These are phyloP conservation scores for Coniella vitis DNA, from an alignment of 2,329 filamentous ascomycete species.

Conservation along the genomic window DNA sequence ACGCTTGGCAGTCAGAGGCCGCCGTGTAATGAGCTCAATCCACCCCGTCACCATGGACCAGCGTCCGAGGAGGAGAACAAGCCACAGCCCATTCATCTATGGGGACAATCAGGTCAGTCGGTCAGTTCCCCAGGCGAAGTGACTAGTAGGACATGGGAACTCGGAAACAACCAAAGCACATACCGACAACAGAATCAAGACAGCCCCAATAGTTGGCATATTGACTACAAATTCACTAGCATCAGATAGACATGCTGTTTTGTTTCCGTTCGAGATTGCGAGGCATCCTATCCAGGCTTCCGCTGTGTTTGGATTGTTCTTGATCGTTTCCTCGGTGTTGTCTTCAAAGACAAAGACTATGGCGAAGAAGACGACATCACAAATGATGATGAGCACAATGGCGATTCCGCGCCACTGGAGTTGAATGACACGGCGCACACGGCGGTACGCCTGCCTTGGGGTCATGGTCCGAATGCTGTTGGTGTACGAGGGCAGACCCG, in stretches of 20 bases:
- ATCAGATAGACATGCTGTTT: constrained; percentile 56
- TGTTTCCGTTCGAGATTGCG: constrained; percentile 48
- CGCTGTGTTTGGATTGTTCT: constrained; percentile 47
- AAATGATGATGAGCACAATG: constrained; percentile 82
- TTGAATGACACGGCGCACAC: constrained; percentile 77
- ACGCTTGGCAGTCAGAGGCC: constrained; percentile 48
- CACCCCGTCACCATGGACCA: constrained; percentile 83
- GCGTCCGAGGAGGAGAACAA: constrained; percentile 72
- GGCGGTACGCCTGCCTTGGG: constrained; percentile 79
- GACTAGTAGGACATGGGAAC: background rate
- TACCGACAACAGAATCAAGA: constrained; percentile 76
- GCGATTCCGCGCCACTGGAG: constrained; percentile 92
- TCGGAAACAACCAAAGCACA: constrained; percentile 29
- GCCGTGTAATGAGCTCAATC: constrained; percentile 54
- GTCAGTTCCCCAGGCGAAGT: constrained; percentile 1
- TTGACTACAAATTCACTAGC: constrained; percentile 61
- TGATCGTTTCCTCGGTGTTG: constrained; percentile 56
- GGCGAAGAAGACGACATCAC: constrained; percentile 90
- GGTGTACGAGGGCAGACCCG: constrained; percentile 66
- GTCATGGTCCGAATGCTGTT: constrained; percentile 71
- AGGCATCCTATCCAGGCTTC: constrained; percentile 68
- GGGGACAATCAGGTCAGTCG: too few species aligned
- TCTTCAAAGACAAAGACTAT: constrained; percentile 86
- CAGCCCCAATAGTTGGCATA: constrained; percentile 70
- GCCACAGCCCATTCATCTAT: constrained; percentile 78